phyloP scores from a whole-genome alignment of 2,329 filamentous ascomycete species.

The Diplodia sapinea region DNA sequence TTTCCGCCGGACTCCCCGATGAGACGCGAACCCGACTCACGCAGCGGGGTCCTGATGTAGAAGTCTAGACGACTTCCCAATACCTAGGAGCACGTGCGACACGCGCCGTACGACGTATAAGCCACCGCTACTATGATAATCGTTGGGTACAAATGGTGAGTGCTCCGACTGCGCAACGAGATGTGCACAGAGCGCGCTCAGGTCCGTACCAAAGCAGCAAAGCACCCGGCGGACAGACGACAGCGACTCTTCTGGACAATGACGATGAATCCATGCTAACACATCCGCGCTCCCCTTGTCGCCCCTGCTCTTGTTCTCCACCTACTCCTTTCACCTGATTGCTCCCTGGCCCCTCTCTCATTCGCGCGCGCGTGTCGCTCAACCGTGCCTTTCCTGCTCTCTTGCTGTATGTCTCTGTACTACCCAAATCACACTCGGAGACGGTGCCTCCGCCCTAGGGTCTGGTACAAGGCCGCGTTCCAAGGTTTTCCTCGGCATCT shows the following conservation, averaged over 20 bases:
- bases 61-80: background rate
- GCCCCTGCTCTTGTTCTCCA: constrained; percentile 6
- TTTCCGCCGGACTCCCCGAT: constrained; percentile 6
- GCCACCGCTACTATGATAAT: constrained; percentile 12
- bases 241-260: constrained; percentile 1
- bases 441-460: constrained; percentile 11
- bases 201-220: background rate
- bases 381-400: background rate
- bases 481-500: background rate
- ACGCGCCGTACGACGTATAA: background rate
- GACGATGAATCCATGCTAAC: background rate
- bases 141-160: constrained; percentile 1
- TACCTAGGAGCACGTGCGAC: background rate
- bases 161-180: background rate
- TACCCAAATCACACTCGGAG: background rate
- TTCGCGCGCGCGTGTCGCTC: constrained; percentile 5
- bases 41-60: background rate
- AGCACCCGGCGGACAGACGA: background rate
- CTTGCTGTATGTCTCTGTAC: background rate
- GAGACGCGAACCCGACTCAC: background rate
- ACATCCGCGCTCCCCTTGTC: background rate
- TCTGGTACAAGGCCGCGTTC: background rate
- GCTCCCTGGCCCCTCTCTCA: background rate
- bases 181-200: constrained; percentile 1
- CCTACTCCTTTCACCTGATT: constrained; percentile 1